Evolutionary conservation across 139 green algal species (phyloP).

Genomic region (Eudorina sp.): DNA sequence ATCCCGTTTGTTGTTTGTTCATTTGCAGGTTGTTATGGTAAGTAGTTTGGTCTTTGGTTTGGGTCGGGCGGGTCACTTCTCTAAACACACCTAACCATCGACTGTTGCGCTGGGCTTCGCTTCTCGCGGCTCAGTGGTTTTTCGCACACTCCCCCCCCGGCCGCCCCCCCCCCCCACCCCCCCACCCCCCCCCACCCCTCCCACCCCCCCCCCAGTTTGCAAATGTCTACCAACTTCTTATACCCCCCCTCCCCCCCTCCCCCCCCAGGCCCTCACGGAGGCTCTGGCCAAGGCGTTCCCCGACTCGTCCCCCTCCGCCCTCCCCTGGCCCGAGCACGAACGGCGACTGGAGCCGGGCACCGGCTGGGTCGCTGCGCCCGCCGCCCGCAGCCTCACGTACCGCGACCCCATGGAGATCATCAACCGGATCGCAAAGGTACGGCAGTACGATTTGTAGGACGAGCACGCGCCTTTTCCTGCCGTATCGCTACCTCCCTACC

Average conservation of each 20-base stretch:
- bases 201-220: too few species aligned
- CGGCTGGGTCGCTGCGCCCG: conserved; percentile 51
- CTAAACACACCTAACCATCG: too few species aligned
- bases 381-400: conserved; percentile 27
- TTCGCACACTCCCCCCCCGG: not conserved
- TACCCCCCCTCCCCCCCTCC: not conserved
- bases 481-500: too few species aligned
- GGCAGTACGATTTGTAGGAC: not conserved
- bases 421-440: conserved; percentile 6
- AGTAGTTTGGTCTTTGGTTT: too few species aligned
- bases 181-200: not conserved
- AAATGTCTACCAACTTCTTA: too few species aligned
- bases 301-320: conserved; percentile 22
- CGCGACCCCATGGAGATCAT: conserved; percentile 32
- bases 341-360: conserved; percentile 41
- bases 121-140: too few species aligned
- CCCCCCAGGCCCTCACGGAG: conserved; percentile 54
- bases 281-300: conserved; percentile 56
- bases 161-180: not conserved
- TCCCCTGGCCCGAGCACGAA: conserved; percentile 63
- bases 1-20: too few species aligned
- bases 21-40: too few species aligned
- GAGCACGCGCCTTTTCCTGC: too few species aligned
- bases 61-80: too few species aligned
- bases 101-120: too few species aligned